Percentiles rank a stretch among this genome's conserved stretches.
These are phyloP conservation scores for Cyclotella choctawhatcheeana DNA, from an alignment of 108 stramenopile genomes.

Conservation along the genomic window DNA sequence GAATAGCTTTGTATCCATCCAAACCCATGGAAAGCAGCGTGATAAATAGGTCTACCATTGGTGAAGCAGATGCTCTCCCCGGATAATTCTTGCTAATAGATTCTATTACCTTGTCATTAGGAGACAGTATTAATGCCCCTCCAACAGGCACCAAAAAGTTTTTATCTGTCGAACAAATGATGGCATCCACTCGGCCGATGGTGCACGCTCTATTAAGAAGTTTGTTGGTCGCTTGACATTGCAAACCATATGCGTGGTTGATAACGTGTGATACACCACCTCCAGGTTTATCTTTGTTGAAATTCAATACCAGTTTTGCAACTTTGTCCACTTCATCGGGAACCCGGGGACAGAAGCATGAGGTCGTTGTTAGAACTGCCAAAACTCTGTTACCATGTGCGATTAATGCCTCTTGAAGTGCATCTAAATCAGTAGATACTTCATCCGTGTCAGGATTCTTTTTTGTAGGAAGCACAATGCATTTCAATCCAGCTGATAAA, in stretches of 20 bases:
- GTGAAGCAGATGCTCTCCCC: conserved; percentile 94
- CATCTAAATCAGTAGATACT: conserved; percentile 91
- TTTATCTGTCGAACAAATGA: conserved; percentile 98
- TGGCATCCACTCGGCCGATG: conserved; percentile 95
- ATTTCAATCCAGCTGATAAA: conserved; percentile 84
- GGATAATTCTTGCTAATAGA: conserved; percentile 93
- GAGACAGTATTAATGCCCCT: conserved; percentile 90
- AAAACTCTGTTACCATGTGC: conserved; percentile 63
- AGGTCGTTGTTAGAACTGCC: conserved; percentile 94
- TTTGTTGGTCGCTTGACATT: conserved; percentile 82
- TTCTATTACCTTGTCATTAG: conserved; percentile 70
- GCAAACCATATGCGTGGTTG: conserved; percentile 99
- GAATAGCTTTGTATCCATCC: conserved; percentile 74
- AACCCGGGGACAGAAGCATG: conserved; percentile 97
- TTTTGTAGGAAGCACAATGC: conserved; percentile 88
- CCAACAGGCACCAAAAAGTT: conserved; percentile 99
- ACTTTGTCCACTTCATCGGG: conserved; percentile 93
- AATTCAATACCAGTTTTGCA: conserved; percentile 79
- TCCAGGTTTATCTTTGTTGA: conserved; percentile 28
- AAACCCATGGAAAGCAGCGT: conserved; percentile 96
- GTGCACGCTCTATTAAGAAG: conserved; percentile 84
- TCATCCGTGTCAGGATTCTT: conserved; percentile 66
- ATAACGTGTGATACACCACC: conserved; percentile 88
- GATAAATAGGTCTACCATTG: conserved; percentile 96
- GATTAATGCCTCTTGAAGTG: conserved; percentile 69